Base-by-base conservation (phyloP, 257 asterid species). In the Solanum paucissectum region DNA sequence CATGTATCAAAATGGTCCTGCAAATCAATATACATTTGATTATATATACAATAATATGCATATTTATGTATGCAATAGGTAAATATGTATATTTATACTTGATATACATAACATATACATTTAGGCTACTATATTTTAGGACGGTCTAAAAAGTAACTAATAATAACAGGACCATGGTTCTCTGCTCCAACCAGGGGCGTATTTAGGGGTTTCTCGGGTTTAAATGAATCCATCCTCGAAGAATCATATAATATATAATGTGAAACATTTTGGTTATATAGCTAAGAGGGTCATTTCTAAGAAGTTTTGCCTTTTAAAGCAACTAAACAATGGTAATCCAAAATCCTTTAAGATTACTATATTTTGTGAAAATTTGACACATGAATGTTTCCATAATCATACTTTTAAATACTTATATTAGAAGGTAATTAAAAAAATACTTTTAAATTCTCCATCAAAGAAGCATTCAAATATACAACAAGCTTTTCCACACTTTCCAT, bases 141-240 rank as follows among this genome's bases (percentile, higher is more conserved):
- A 58, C 12, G 5, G 25, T 58, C 5, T 58, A 58, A 58, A 20
- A 20, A 58, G 5, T 20, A 58, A 58, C 66, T 7, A 20, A 20
- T 58, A 58, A 58, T 58, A 58, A 58, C 25, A 55, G 0, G 2
- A 55, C 1, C 66, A 7, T 20, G 25, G 1, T 55, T 55, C 66
- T 18, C 64, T 55, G 25, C 64, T 55, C 64, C 64, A 55, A 20
- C 0, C 2, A 20, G 0, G 1, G 66, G 66, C 0, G 10, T 55
- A 2, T 55, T 20, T 20, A 55, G n/a, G 64, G 20, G 0, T 49
- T 49, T 49, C 0, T 0, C 7, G 1, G 1, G 2, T 49, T 49
- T 5, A 9, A 42, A 42, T 42, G 6, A 18, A 49, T 49, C 2
- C 10, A 55, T 2, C 7, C 11, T 55, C 25, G 66, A 55, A 55